Base-by-base conservation (phyloP, 1,284 basidiomycete species). In the Cryptococcus amylolentus region DNA sequence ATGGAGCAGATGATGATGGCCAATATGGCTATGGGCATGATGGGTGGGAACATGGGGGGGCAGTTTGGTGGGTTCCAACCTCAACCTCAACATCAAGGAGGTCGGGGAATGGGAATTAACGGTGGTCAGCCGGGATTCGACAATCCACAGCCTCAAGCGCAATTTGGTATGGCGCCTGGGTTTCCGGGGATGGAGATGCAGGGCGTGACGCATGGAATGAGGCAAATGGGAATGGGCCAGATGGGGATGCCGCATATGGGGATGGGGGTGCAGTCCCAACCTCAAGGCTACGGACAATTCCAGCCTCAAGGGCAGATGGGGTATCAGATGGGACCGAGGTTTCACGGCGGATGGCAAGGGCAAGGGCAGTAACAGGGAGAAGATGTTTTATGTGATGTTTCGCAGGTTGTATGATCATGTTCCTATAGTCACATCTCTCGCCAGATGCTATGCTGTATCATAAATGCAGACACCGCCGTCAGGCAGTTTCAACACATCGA, bases 11-110 rank as follows among this genome's bases (percentile, higher is more conserved):
- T 52, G 55, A 54, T 51, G 67, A 31, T 49, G 60, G 56, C 49
- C 68, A 70, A 37, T 74, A 79, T 12, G 57, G 52, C 38, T 10
- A 37, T 45, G 45, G 47, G 54, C n/a, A 46, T 46, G 45, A 46
- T 46, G 45, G 45, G 45, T 9, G 20, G 16, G 14, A 23, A 23
- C 41, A 42, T 42, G 20, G 41, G n/a, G 20, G 41, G n/a, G 8
- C 41, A 42, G 14, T 42, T n/a, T 23, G 41, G 41, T 8, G 16
- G 16, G 8, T 42, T 35, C 31, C 31, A 35, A 35, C 31, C 31
- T 10, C 31, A 35, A 5, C 31, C 31, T 35, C n/a, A 23, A 42
- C n/a, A 42, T 42, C 41, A 42, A 8, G 14, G 18, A 14, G 39
- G 12, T 41, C 18, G 18, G 14, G 43, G 43, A 13, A 57, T 55